phyloP scores from a whole-genome alignment of 2,329 filamentous ascomycete species.

The Simplicillium sp. region DNA sequence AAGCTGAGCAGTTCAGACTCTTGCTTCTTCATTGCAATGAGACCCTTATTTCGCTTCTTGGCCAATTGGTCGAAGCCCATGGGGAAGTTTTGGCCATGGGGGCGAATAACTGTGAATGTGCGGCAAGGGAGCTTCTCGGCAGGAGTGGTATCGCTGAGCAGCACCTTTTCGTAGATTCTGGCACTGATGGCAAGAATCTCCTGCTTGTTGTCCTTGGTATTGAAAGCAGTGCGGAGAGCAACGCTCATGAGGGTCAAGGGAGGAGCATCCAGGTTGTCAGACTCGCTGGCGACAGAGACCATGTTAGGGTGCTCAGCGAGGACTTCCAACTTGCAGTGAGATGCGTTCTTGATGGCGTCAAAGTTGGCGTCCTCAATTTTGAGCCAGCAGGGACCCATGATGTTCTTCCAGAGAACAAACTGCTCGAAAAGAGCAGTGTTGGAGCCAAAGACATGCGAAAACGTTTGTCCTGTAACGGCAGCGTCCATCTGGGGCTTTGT shows the following conservation, averaged over 20 bases:
- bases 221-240: conserved; percentile 78
- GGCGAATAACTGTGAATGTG: conserved; percentile 86
- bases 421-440: conserved; percentile 95
- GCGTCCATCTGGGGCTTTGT: conserved; percentile 59
- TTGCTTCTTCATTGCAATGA: conserved; percentile 71
- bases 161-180: conserved; percentile 85
- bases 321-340: conserved; percentile 93
- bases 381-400: conserved; percentile 98
- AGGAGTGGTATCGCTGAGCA: conserved; percentile 76
- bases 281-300: conserved; percentile 63
- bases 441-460: conserved; percentile 86
- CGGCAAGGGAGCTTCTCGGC: conserved; percentile 82
- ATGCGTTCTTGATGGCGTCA: conserved; percentile 76
- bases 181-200: conserved; percentile 89
- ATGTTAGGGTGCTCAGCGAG: conserved; percentile 68
- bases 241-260: conserved; percentile 95
- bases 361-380: conserved; percentile 84
- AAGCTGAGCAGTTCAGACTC: conserved; percentile 80
- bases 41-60: conserved; percentile 62
- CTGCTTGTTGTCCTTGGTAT: conserved; percentile 88
- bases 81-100: conserved; percentile 66
- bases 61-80: conserved; percentile 75
- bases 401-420: conserved; percentile 96
- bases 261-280: conserved; percentile 73
- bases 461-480: conserved; percentile 72